Conservation (phyloP, 352 stramenopile species). For the Phytophthora palmivora region DNA sequence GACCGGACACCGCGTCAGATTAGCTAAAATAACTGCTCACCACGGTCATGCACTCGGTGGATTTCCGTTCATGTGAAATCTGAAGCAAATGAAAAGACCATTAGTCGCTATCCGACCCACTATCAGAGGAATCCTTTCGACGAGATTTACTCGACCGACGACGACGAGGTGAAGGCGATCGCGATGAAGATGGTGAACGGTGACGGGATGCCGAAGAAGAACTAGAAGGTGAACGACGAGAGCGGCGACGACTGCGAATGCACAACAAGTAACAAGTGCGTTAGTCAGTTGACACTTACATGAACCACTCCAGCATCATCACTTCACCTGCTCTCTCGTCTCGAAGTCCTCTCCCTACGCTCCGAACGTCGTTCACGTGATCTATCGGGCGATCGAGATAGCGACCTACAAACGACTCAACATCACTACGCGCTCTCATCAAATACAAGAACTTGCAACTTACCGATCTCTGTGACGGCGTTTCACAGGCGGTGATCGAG, state of each 20-base stretch:
- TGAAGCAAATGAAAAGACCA: conserved; percentile 1
- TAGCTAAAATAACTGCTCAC: conserved; percentile 19
- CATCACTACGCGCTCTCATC: neutral
- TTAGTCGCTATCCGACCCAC: conserved; percentile 31
- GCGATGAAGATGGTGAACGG: conserved; percentile 39
- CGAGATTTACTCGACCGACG: conserved; percentile 30
- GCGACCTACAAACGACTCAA: conserved; percentile 25
- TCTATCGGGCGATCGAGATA: conserved; percentile 34
- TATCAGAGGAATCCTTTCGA: conserved; percentile 29
- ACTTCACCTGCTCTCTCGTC: conserved; percentile 21
- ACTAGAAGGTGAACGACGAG: conserved; percentile 28
- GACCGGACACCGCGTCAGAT: conserved; percentile 6
- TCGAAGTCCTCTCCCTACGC: conserved; percentile 12
- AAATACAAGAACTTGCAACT: conserved; percentile 1
- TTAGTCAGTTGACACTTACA: neutral
- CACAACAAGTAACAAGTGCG: conserved; percentile 3
- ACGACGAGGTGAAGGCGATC: conserved; percentile 37
- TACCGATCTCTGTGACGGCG: conserved; percentile 32
- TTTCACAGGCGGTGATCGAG: conserved; percentile 37
- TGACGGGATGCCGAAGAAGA: conserved; percentile 31
- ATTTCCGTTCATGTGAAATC: neutral
- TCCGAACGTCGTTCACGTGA: conserved; percentile 20
- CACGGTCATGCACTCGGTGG: neutral
- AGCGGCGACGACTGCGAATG: conserved; percentile 20
- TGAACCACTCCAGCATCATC: neutral